Evolutionary conservation across 495 filamentous ascomycete species (phyloP).

Genomic region (Penicillium parvum): DNA sequence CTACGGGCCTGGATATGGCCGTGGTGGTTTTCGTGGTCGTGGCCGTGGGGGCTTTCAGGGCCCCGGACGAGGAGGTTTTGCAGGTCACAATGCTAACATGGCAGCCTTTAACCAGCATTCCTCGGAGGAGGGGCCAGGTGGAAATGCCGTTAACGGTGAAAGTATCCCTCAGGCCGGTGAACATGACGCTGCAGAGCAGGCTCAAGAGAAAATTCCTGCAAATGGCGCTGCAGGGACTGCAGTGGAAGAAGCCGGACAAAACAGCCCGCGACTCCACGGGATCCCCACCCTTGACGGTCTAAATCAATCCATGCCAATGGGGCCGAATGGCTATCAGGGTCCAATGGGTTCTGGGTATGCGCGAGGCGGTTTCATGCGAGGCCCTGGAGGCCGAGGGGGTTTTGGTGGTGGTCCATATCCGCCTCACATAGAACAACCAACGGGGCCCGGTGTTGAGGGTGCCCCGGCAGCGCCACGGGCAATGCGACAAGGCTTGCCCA

Average conservation of each 20-base stretch:
- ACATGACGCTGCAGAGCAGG: constrained; percentile 14
- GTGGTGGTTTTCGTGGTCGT: constrained; percentile 61
- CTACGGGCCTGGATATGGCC: constrained; percentile 48
- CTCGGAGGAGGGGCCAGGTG: constrained; percentile 7
- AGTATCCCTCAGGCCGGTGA: constrained; percentile 4
- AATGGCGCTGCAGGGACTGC: constrained; percentile 6
- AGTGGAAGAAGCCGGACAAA: constrained; percentile 6
- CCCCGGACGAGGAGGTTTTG: constrained; percentile 52
- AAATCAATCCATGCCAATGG: constrained; percentile 25
- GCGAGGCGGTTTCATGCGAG: constrained; percentile 36
- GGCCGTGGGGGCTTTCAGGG: constrained; percentile 55
- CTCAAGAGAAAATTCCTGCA: constrained; percentile 6
- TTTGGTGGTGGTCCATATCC: constrained; percentile 19
- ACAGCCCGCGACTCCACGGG: constrained; percentile 31
- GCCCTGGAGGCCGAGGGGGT: constrained; percentile 25
- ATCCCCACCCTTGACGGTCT: constrained; percentile 46
- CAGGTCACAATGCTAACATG: constrained; percentile 38
- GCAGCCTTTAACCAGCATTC: constrained; percentile 30
- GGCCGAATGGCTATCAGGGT: constrained; percentile 19
- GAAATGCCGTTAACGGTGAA: neutral
- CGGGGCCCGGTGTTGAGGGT: constrained; percentile 61
- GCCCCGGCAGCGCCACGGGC: constrained; percentile 92
- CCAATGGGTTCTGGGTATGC: constrained; percentile 32
- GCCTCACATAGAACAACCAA: constrained; percentile 37
- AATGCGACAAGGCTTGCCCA: constrained; percentile 80